Evolutionary conservation across 768 basidiomycete species (phyloP), one percentile per base, ranked within the genome.

Genomic region (Boletus tylopilopsis): DNA sequence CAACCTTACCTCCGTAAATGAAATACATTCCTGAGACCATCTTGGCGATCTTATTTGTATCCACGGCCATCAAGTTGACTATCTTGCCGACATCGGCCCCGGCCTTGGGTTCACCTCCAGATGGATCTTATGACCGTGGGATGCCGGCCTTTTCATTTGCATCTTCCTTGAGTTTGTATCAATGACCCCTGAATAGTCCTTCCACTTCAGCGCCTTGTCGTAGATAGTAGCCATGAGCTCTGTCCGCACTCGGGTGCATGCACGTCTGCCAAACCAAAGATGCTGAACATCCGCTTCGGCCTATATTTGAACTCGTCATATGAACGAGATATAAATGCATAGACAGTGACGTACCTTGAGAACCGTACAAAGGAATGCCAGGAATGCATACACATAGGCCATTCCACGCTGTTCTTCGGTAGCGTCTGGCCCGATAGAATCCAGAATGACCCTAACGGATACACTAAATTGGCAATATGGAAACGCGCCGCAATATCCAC

Each of bases 51-150:
- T 76, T 70, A 59, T 83, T 85, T 3, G 84, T 82, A 62, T 91
- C 89, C 7, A 80, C 82, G 13, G 87, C 82, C 90, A 94, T 94
- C 30, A 94, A 68, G 56, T 91, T 90, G 47, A 94, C 89, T 45
- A 94, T 90, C 65, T 94, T 93, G 12, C 93, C 93, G 12, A 88
- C 76, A 63, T 92, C 88, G 8, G 93, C 93, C 15, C 90, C 87
- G 1, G 85, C 78, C 56, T 80, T 85, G 1, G 83, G 79, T 25
- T 88, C 73, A 50, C 71, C 70, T 45, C 54, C 62, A 36, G 58
- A 50, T 15, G 60, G 29, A 42, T 66, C 60, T 68, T 76, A 41
- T 5, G 56, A 49, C 8, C 51, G 34, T 4, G 43, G 15, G 22
- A 45, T 5, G 16, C 60, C 63, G 8, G 57, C 53, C 27, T 57